Evolutionary conservation across 2,329 filamentous ascomycete species (phyloP), one percentile per base, ranked within the genome.

Genomic region (Penicillium italicum): DNA sequence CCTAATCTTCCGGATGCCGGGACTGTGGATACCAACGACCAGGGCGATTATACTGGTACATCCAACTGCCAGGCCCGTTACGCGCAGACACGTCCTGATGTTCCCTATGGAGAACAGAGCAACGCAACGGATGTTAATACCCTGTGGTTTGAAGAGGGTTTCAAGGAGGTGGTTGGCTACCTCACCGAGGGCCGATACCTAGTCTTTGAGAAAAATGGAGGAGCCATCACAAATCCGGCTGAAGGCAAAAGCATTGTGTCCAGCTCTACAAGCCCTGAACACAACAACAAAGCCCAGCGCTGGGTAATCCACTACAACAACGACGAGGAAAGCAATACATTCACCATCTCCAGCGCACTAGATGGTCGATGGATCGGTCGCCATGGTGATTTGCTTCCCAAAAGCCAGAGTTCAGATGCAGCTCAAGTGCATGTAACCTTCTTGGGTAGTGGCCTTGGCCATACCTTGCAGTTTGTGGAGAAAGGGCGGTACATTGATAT

Each of bases 171-270:
- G 30, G 71, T 81, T 3, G 81, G 82, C 1, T 71, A 76, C 22
- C 68, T 84, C 26, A 83, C 80, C 5, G 81, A 84, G 63, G 82
- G 81, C 11, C 79, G 80, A 18, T 82, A 79, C 61, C 72, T 84
- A 14, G 77, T 79, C 5, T 79, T 83, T 51, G 80, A 82, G 62
- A 67, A 71, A 51, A 66, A 70, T 33, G 77, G 77, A n/a, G 70
- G 64, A 18, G 79, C 79, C 0, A 70, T 82, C 16, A 69, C 69
- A 8, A 76, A 75, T 50, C 53, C 65, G 4, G 60, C 61, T 36
- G 53, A 56, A 7, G 43, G 52, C 9, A 45, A 43, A 24, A 28
- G 43, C 4, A 12, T 65, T 31, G 70, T 55, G 43, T 60, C 57
- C 20, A 66, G 62, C 4, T 57, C 57, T 30, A 70, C 72, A 1